Percentiles rank a stretch among this genome's conserved stretches.
These are phyloP conservation scores for Tetragonia tetragonoides DNA, from an alignment of 148 eudicot species.

Conservation along the genomic window DNA sequence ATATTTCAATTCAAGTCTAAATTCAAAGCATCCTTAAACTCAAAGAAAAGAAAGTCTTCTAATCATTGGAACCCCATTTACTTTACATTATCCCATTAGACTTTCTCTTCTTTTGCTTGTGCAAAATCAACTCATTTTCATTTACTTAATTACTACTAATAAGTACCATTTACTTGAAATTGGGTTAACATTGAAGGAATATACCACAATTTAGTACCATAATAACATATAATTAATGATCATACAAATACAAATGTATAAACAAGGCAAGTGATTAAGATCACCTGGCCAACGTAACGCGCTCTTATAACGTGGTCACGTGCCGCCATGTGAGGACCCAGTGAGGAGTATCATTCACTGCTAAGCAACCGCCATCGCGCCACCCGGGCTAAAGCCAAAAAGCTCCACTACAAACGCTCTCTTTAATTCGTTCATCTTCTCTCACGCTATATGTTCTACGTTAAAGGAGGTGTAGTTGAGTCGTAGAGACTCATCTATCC, in stretches of 20 bases:
- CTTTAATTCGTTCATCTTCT: neutral
- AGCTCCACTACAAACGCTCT: no score
- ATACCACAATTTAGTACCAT: neutral
- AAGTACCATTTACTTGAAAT: neutral
- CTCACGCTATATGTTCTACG: neutral
- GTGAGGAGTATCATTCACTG: slow-evolving; percentile 25
- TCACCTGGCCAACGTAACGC: slow-evolving; percentile 31
- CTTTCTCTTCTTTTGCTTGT: neutral
- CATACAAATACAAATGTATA: no score
- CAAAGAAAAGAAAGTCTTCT: neutral
- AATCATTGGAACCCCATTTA: slow-evolving; percentile 19
- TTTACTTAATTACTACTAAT: neutral
- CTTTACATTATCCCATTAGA: slow-evolving; percentile 15
- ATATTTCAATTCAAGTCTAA: neutral
- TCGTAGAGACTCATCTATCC: no score
- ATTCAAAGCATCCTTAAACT: slow-evolving; percentile 18
- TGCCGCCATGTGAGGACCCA: slow-evolving; percentile 32
- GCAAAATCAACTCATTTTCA: slow-evolving; percentile 4
- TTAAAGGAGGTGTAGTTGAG: no score
- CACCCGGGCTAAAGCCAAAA: neutral
- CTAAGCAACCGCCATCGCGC: slow-evolving; percentile 20
- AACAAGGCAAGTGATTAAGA: slow-evolving; percentile 10
- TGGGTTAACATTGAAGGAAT: neutral
- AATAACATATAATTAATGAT: no score
- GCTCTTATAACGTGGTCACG: slow-evolving; percentile 31